phyloP scores from a whole-genome alignment of 2,329 filamentous ascomycete species.

The Hymenoscyphus fraxineus region DNA sequence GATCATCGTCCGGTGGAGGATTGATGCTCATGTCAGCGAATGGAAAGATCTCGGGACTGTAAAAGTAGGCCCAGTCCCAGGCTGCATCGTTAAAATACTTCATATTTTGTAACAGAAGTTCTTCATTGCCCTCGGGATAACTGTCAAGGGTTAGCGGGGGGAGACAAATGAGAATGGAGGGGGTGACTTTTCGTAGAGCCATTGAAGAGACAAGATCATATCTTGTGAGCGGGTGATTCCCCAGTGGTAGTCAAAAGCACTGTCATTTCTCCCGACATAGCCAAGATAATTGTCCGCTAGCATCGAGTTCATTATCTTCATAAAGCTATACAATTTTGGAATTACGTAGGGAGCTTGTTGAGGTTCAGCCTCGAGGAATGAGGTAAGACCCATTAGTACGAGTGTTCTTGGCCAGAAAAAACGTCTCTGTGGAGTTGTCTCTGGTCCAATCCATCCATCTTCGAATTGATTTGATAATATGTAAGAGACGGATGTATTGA shows the following conservation, averaged over 20 bases:
- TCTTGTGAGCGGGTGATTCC: constrained; percentile 22
- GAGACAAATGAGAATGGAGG: not conserved
- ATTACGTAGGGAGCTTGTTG: not conserved
- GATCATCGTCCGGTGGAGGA: constrained; percentile 11
- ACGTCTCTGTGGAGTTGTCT: constrained; percentile 38
- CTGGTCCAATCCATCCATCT: constrained; percentile 58
- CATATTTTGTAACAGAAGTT: constrained; percentile 34
- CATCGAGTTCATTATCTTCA: constrained; percentile 51
- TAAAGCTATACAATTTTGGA: constrained; percentile 36
- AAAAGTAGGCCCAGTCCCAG: constrained; percentile 26
- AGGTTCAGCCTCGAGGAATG: constrained; percentile 43
- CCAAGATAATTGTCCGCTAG: constrained; percentile 50
- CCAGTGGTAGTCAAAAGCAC: constrained; percentile 38
- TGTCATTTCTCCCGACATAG: constrained; percentile 41
- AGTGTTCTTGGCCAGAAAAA: constrained; percentile 14
- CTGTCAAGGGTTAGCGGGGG: not conserved
- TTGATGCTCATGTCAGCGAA: constrained; percentile 11
- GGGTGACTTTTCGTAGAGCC: constrained; percentile 32
- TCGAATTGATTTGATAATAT: constrained; percentile 45
- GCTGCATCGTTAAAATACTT: constrained; percentile 21
- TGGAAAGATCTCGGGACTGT: constrained; percentile 23
- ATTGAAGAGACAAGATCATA: constrained; percentile 37
- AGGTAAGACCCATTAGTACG: constrained; percentile 12
- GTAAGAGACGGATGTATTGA: constrained; percentile 43
- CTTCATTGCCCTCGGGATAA: constrained; percentile 25